These are phyloP conservation scores for Aspergillus felis DNA, from an alignment of 2,329 filamentous ascomycete species.

Conservation along the genomic window DNA sequence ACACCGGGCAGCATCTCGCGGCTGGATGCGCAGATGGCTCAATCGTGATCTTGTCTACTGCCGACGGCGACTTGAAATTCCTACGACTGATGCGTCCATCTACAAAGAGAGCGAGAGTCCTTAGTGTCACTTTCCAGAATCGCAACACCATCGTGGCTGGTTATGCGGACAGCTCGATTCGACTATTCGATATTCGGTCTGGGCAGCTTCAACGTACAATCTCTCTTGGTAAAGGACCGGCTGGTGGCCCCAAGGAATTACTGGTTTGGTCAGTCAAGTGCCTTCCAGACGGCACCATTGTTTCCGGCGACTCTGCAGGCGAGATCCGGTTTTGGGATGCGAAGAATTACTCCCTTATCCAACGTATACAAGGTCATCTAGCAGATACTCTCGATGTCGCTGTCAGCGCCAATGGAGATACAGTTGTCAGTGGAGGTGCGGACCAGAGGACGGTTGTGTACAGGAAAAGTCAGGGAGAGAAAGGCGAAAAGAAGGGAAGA, in stretches of 20 bases:
- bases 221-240: conserved; percentile 75
- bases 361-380: conserved; percentile 80
- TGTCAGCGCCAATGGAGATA: conserved; percentile 71
- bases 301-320: conserved; percentile 91
- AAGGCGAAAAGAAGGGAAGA: conserved; percentile 54
- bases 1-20: conserved; percentile 63
- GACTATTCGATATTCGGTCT: conserved; percentile 80
- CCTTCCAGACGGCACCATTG: conserved; percentile 79
- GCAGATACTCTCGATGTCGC: conserved; percentile 90
- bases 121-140: conserved; percentile 87
- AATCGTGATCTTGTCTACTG: conserved; percentile 79
- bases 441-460: conserved; percentile 84
- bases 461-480: conserved; percentile 52
- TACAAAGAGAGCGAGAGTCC: conserved; percentile 79
- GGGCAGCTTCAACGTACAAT: conserved; percentile 74
- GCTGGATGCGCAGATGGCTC: conserved; percentile 90
- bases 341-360: conserved; percentile 81
- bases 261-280: conserved; percentile 93
- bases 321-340: conserved; percentile 93
- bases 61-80: conserved; percentile 78
- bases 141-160: conserved; percentile 79
- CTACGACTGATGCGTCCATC: conserved; percentile 72
- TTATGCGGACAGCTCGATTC: conserved; percentile 94
- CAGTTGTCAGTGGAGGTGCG: conserved; percentile 86
- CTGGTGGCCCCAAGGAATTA: conserved; percentile 74